Conservation (phyloP, 805 yeast genomes). For the Candida fluviatilis region DNA sequence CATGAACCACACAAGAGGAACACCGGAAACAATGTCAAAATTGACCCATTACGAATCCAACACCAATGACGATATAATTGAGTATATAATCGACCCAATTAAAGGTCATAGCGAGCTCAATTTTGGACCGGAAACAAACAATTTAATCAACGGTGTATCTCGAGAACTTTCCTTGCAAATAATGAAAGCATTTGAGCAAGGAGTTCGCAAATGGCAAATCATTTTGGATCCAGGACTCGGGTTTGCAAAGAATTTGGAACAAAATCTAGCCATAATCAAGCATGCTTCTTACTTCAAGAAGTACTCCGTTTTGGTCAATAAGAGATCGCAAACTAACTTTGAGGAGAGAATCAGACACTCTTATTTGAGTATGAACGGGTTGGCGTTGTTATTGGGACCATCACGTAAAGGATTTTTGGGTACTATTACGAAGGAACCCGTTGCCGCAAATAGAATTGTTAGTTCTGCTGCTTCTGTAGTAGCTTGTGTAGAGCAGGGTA, state of each 20-base stretch:
- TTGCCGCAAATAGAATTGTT: slow-evolving; percentile 58
- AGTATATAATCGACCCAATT: slow-evolving; percentile 27
- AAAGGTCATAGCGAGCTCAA: slow-evolving; percentile 20
- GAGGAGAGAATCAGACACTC: slow-evolving; percentile 11
- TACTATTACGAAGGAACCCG: slow-evolving; percentile 52
- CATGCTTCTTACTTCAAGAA: slow-evolving; percentile 45
- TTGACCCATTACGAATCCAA: slow-evolving; percentile 51
- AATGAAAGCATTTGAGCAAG: slow-evolving; percentile 50
- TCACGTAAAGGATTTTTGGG: slow-evolving; percentile 89
- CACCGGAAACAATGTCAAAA: slow-evolving; percentile 65
- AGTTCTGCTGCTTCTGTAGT: slow-evolving; percentile 77
- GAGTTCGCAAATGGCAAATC: slow-evolving; percentile 85
- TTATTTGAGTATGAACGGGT: slow-evolving; percentile 43
- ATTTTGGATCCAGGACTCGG: slow-evolving; percentile 95
- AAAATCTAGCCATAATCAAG: slow-evolving; percentile 64
- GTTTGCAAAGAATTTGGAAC: slow-evolving; percentile 78
- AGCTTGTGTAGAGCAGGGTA: slow-evolving; percentile 66
- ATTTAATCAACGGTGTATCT: slow-evolving; percentile 54
- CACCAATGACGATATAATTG: slow-evolving; percentile 32
- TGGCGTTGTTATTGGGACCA: slow-evolving; percentile 80
- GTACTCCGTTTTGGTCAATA: slow-evolving; percentile 33
- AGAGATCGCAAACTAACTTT: slow-evolving; percentile 7
- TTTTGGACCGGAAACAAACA: slow-evolving; percentile 16
- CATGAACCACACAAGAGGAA: slow-evolving; percentile 82
- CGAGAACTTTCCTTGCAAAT: slow-evolving; percentile 61